Percentiles rank a stretch among this genome's conserved stretches.
Conservation (phyloP, 108 stramenopile genomes). For the Nitzschia sp. region DNA sequence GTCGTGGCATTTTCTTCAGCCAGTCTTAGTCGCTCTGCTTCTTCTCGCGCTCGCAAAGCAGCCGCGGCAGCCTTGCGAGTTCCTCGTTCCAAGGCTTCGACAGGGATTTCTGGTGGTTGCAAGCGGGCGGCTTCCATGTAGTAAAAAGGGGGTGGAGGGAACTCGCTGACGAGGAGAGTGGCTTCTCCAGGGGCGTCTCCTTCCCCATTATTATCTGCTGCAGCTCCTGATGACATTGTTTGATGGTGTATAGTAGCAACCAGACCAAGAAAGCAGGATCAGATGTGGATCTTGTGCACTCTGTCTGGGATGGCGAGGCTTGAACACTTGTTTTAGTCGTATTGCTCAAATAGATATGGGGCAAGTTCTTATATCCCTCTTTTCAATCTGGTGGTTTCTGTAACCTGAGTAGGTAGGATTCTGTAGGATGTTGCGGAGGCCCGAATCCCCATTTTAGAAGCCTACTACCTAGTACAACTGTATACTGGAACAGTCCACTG, state of each 20-base stretch:
- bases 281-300: too few species aligned
- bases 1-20: constrained; percentile 26
- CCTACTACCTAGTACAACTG: too few species aligned
- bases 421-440: too few species aligned
- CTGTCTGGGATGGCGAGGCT: too few species aligned
- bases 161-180: constrained; percentile 71
- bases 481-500: too few species aligned
- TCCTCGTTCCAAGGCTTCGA: constrained; percentile 67
- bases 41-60: constrained; percentile 45
- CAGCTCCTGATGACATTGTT: constrained; percentile 16
- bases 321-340: too few species aligned
- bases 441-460: too few species aligned
- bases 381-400: too few species aligned
- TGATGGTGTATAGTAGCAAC: neutral
- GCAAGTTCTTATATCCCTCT: too few species aligned
- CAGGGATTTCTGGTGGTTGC: constrained; percentile 66
- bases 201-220: constrained; percentile 20
- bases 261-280: too few species aligned
- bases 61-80: constrained; percentile 57
- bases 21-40: constrained; percentile 52
- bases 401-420: too few species aligned
- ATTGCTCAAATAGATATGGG: too few species aligned
- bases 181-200: constrained; percentile 48
- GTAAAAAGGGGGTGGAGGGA: constrained; percentile 83
- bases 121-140: constrained; percentile 50